These are phyloP conservation scores for Lichenothelia convexa DNA, from an alignment of 495 filamentous ascomycete genomes.

Conservation along the genomic window DNA sequence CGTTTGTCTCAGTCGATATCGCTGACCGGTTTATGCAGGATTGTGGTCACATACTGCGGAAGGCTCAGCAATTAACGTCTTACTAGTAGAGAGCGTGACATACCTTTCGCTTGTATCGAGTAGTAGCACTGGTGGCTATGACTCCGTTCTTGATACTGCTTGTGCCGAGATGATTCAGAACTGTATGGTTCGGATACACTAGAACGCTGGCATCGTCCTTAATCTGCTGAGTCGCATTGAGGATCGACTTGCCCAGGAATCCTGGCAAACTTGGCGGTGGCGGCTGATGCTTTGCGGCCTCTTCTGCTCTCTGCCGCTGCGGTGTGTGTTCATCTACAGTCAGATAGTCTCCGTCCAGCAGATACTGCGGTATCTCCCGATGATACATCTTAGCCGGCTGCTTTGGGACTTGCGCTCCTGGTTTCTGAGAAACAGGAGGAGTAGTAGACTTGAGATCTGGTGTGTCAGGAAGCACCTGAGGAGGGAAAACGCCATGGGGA, in stretches of 20 bases:
- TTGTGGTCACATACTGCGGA: no score
- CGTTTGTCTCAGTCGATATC: no score
- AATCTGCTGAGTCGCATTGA: conserved; percentile 76
- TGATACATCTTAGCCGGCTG: conserved; percentile 32
- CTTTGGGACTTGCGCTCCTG: conserved; percentile 1
- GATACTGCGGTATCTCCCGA: conserved; percentile 58
- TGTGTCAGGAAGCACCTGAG: conserved; percentile 9
- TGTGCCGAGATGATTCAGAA: conserved; percentile 92
- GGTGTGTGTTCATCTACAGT: conserved; percentile 65
- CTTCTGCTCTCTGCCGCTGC: conserved; percentile 47
- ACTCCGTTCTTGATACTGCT: conserved; percentile 95
- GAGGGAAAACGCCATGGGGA: conserved; percentile 15
- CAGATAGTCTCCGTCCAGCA: conserved; percentile 66
- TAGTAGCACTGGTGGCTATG: conserved; percentile 91
- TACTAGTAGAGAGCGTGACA: no score
- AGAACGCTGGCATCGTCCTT: conserved; percentile 96
- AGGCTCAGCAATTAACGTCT: no score
- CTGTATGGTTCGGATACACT: conserved; percentile 89
- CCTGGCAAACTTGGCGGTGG: conserved; percentile 73
- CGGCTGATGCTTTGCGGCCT: conserved; percentile 53
- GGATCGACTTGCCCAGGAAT: conserved; percentile 83
- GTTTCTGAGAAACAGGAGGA: no score
- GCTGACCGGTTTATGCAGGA: no score
- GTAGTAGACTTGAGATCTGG: conserved; percentile 10
- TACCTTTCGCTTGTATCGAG: conserved; percentile 92